Evolutionary conservation across 257 asterid genomes (phyloP), one percentile per base, ranked within the genome.

Genomic region (Ilex aquifolium): DNA sequence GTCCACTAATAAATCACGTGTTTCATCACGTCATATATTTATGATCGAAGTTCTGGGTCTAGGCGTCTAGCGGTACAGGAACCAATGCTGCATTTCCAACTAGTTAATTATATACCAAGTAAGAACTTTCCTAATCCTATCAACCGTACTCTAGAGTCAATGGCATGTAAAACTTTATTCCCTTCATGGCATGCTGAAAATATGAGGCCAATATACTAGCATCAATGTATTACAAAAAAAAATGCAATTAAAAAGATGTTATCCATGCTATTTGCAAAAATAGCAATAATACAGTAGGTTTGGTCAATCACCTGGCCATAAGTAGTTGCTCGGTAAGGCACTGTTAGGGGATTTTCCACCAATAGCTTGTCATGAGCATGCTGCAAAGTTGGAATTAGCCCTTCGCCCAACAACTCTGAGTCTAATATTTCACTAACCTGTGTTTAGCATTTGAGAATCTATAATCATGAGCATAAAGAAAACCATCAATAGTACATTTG

Each of bases 351-450:
- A 76, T 85, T 83, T 71, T 85, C 83, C 64, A 80, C 84, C 79
- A 92, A 75, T 50, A 92, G 83, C 57, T 89, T 75, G 72, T 92
- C 99, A 75, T 92, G 97, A 30, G 99, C 99, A 76, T 92, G 97
- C 74, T 92, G 99, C 57, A 92, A 76, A 66, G 95, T 89, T 58
- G 99, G 99, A 72, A 92, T 92, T 60, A 92, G 77, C 73, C 99
- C 99, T 85, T 92, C 99, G 31, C 97, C 97, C 77, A 92, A 72
- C 63, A 92, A 86, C 76, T 92, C 99, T 2, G 97, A 89, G 71
- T 92, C 97, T 21, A 92, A 80, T 67, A 92, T 92, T 83, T 92
- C 97, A 53, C 97, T 92, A 32, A 88, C 95, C 99, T 92, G 88
- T 66, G 77, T 58, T 59, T 40, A 46, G 16, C 40, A 36, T 16